Percentiles rank a stretch among this genome's conserved stretches.
Conservation (phyloP, 2,329 filamentous ascomycete species). For the Pestalotiopsis sp. region DNA sequence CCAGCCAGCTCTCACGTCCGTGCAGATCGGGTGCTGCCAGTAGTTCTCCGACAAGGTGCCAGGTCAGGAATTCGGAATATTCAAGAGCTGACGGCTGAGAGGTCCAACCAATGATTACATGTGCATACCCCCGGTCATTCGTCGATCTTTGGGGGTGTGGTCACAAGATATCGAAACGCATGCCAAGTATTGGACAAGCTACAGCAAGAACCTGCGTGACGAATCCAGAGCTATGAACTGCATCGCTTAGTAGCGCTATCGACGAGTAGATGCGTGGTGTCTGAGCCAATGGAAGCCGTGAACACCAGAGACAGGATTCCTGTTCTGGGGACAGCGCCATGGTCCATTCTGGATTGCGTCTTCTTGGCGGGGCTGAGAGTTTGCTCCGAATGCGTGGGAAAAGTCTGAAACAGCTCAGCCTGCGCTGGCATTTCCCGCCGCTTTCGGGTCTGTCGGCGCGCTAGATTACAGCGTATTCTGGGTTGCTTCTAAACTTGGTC, state of each 20-base stretch:
- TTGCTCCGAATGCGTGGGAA: background rate
- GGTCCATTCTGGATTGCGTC: background rate
- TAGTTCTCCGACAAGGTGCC: too few relatives aligned
- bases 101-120: background rate
- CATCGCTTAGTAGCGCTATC: slow-evolving; percentile 1
- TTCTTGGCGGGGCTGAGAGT: background rate
- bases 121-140: background rate
- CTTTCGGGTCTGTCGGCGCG: background rate
- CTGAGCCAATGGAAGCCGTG: background rate
- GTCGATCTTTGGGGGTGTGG: background rate
- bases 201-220: slow-evolving; percentile 3
- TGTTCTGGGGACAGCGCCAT: background rate
- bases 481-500: background rate
- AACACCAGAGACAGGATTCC: background rate
- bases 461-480: background rate
- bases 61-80: too few relatives aligned
- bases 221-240: background rate
- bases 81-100: too few relatives aligned
- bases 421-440: background rate
- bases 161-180: background rate
- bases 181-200: background rate
- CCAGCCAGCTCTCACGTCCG: too few relatives aligned
- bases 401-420: slow-evolving; percentile 1
- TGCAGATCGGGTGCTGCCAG: too few relatives aligned
- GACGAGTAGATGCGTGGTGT: background rate